A percentile compares a stretch with the other conserved stretches of the same genome.
Evolutionary conservation across 129 eudicot genomes (phyloP).

Genomic region (Centella asiatica): DNA sequence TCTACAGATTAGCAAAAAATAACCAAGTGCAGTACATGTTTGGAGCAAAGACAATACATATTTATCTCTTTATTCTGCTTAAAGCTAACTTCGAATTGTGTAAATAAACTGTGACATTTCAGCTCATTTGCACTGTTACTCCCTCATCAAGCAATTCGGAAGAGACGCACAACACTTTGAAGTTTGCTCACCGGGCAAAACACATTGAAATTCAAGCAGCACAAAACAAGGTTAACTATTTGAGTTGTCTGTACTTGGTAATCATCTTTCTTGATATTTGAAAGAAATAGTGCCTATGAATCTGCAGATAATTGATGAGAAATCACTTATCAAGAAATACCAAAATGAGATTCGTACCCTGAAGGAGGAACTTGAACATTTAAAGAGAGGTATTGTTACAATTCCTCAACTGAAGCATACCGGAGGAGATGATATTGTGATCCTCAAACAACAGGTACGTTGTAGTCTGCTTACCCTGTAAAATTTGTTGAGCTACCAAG

Average conservation of each 20-base stretch:
- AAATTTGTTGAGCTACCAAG: not conserved
- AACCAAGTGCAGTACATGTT: slow-evolving; percentile 5
- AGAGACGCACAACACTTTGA: slow-evolving; percentile 93
- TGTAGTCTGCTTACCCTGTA: not conserved
- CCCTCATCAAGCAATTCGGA: slow-evolving; percentile 95
- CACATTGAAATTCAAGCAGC: slow-evolving; percentile 94
- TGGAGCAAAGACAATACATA: not conserved
- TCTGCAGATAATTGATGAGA: slow-evolving; percentile 92
- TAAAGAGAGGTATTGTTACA: slow-evolving; percentile 74
- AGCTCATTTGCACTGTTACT: slow-evolving; percentile 90
- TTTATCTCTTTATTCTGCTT: not conserved
- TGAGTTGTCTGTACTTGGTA: slow-evolving; percentile 13
- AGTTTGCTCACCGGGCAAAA: slow-evolving; percentile 96
- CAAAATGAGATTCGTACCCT: slow-evolving; percentile 82
- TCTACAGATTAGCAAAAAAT: too few species aligned
- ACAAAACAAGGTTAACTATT: slow-evolving; percentile 67
- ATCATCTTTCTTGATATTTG: slow-evolving; percentile 3
- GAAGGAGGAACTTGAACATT: slow-evolving; percentile 85
- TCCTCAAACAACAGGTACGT: slow-evolving; percentile 87
- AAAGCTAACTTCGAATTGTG: too few species aligned
- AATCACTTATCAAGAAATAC: slow-evolving; percentile 95
- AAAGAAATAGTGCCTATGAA: slow-evolving; percentile 16
- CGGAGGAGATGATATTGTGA: slow-evolving; percentile 71
- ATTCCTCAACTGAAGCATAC: slow-evolving; percentile 60
- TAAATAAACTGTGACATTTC: slow-evolving; percentile 10